Conservation (phyloP, 305 asterid species). For the Fraxinus velutina region DNA sequence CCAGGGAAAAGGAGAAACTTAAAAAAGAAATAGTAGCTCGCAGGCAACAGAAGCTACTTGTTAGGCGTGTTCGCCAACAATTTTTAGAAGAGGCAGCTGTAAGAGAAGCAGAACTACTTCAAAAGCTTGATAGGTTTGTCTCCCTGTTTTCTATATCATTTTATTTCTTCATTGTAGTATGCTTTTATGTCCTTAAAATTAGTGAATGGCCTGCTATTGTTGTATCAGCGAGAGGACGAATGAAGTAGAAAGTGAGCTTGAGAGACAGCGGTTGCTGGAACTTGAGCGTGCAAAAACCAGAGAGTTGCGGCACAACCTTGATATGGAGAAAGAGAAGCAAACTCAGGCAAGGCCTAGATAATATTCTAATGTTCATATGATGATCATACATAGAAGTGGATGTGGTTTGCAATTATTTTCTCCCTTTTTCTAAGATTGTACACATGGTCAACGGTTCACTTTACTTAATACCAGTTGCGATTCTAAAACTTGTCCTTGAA, state of each 20-base stretch:
- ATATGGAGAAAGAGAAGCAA: conserved; percentile 92
- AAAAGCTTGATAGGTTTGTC: conserved; percentile 77
- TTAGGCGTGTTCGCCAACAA: conserved; percentile 70
- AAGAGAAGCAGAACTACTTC: conserved; percentile 81
- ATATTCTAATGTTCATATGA: conserved; percentile 16
- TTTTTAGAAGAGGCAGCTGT: conserved; percentile 79
- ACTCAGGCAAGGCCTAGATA: conserved; percentile 64
- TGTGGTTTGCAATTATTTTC: background rate
- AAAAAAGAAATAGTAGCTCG: conserved; percentile 78
- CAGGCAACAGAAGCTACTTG: conserved; percentile 73
- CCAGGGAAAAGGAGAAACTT: conserved; percentile 79
- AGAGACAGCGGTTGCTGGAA: conserved; percentile 79
- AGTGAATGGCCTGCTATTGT: conserved; percentile 17
- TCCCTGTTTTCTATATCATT: conserved; percentile 9
- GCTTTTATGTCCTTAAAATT: background rate
- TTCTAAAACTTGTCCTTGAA: conserved; percentile 14
- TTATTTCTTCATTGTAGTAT: conserved; percentile 11
- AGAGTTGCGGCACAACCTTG: conserved; percentile 88
- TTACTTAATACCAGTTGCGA: background rate
- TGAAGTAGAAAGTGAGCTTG: conserved; percentile 87
- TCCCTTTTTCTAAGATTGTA: conserved; percentile 2
- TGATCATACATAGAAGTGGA: conserved; percentile 2
- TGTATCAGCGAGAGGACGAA: conserved; percentile 61
- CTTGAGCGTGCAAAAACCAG: conserved; percentile 87
- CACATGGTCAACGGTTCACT: background rate